phyloP scores from a whole-genome alignment of 305 asterid genomes.

The Solanum aculeatissimum region DNA sequence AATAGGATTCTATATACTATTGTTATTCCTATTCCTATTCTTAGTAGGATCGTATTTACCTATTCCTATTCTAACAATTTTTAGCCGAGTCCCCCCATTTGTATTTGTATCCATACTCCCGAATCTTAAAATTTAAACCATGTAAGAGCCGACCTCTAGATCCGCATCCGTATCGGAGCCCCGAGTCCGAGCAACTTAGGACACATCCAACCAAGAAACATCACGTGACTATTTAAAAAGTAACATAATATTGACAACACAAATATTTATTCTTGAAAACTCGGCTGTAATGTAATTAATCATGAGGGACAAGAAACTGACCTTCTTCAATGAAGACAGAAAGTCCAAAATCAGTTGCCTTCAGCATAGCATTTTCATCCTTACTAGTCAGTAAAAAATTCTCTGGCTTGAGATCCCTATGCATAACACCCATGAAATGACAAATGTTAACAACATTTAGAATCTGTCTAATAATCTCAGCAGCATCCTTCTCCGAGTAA shows the following conservation, averaged over 20 bases:
- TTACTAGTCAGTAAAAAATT: constrained; percentile 72
- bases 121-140: neutral
- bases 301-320: neutral
- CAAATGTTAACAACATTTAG: constrained; percentile 77
- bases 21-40: too few relatives aligned
- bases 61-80: too few relatives aligned
- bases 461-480: constrained; percentile 64
- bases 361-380: constrained; percentile 51
- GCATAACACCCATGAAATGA: constrained; percentile 90
- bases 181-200: neutral
- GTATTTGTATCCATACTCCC: neutral
- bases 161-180: neutral
- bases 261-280: neutral
- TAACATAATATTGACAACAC: neutral
- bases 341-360: constrained; percentile 84
- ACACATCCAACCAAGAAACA: neutral
- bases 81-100: neutral
- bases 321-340: constrained; percentile 89
- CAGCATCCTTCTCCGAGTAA: constrained; percentile 64
- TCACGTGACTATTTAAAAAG: neutral
- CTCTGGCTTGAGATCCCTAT: constrained; percentile 86
- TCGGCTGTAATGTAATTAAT: neutral
- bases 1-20: too few relatives aligned
- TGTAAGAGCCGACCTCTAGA: neutral
- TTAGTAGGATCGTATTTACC: too few relatives aligned